phyloP scores from a whole-genome alignment of 2,329 filamentous ascomycete genomes.

The Aspergillus tamarii region DNA sequence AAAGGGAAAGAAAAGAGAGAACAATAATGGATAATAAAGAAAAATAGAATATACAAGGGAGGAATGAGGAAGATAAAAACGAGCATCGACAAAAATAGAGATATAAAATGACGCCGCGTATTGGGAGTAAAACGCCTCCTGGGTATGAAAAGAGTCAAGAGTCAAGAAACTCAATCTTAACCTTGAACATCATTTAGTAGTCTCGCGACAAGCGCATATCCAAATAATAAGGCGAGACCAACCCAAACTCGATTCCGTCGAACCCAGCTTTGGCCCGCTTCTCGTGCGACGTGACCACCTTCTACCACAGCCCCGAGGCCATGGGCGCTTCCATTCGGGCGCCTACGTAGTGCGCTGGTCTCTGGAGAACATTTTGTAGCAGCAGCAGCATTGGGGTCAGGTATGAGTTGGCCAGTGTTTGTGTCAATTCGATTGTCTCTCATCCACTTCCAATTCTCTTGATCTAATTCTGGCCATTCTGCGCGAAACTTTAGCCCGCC shows the following conservation, averaged over 20 bases:
- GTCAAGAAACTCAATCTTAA: constrained; percentile 21
- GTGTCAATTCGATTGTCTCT: constrained; percentile 77
- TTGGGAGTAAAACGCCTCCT: neutral
- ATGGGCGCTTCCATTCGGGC: constrained; percentile 59
- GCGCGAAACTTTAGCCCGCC: constrained; percentile 85
- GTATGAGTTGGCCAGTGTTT: constrained; percentile 70
- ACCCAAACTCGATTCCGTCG: constrained; percentile 77
- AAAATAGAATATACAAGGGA: neutral
- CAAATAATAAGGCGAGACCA: constrained; percentile 69
- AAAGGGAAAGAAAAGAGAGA: constrained; percentile 4
- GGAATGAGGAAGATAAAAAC: neutral
- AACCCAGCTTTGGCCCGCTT: constrained; percentile 82
- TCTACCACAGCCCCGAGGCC: constrained; percentile 71
- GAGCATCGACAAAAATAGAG: neutral
- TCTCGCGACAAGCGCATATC: constrained; percentile 81
- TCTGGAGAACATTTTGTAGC: constrained; percentile 61
- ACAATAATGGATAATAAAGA: neutral
- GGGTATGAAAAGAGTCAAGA: neutral
- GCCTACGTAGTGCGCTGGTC: constrained; percentile 66
- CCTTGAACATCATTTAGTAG: constrained; percentile 62
- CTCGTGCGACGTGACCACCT: constrained; percentile 71
- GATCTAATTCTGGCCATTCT: constrained; percentile 88
- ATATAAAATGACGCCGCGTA: neutral
- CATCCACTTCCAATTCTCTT: constrained; percentile 93
- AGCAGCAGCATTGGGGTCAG: constrained; percentile 53